Base-by-base conservation (phyloP, 805 yeast species). In the Saccharomyces jurei region DNA sequence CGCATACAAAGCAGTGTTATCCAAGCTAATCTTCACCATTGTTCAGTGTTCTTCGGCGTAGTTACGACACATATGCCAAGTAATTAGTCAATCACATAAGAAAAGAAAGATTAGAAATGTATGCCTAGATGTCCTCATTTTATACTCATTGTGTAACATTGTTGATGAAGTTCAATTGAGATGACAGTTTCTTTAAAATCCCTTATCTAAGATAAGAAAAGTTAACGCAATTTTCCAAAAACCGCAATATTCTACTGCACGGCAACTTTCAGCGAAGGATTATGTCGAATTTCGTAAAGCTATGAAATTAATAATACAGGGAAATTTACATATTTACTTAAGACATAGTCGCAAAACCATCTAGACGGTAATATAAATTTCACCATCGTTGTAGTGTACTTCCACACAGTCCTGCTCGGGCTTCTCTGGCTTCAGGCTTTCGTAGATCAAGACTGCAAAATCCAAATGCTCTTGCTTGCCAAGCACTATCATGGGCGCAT, bases 401-500 rank as follows among this genome's bases (percentile, higher is more conserved):
- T 91, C 97, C 66, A 87, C 86, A 63, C 94, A 86, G 63, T 90
- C 96, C 60, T 55, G 53, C 46, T 61, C 63, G 2, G 67, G 69
- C 1, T 87, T 95, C 1, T 80, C 80, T 0, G 83, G 75, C 5
- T 87, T 83, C 1, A 89, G 92, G 59, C 87, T 88, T 63, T 91
- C 97, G 65, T 86, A 86, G 31, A 89, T 84, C 52, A 90, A 72
- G n/a, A 92, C 97, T 2, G 89, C 91, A 71, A 91, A 92, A 64
- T 92, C 96, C 13, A 84, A 71, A 4, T 74, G 72, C 27, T 59
- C 59, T 26, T 50, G 55, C 17, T 79, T 81, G 32, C 83, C 85
- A 9, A 89, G 68, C 1, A 89, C 92, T 25, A 92, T 85, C 98
- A 91, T 91, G 2, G 98, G 97, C 0, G 97, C 96, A 67, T 91